Percentiles rank a stretch among this genome's conserved stretches.
Evolutionary conservation across 2,329 filamentous ascomycete species (phyloP).

Genomic region (Pseudopyrenochaeta lycopersici): DNA sequence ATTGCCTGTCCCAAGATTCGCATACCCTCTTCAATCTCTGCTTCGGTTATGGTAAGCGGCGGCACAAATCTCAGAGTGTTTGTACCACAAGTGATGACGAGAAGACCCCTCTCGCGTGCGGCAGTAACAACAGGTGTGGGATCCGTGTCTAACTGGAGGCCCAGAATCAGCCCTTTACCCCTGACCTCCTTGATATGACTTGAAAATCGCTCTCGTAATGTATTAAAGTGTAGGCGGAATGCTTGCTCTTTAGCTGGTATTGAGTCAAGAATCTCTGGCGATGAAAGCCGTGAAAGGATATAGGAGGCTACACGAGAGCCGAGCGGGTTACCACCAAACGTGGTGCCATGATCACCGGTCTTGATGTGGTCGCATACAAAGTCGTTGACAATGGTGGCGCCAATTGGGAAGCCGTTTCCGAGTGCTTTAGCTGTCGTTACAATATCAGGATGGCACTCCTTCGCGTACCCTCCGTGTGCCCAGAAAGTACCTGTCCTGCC

Average conservation of each 20-base stretch:
- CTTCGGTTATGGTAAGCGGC: conserved; percentile 79
- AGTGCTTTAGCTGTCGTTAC: conserved; percentile 95
- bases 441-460: conserved; percentile 89
- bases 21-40: conserved; percentile 81
- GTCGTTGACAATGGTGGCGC: conserved; percentile 75
- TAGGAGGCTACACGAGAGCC: conserved; percentile 86
- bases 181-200: conserved; percentile 79
- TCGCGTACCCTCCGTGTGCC: conserved; percentile 80
- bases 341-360: conserved; percentile 89
- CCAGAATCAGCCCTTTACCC: conserved; percentile 85
- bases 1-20: conserved; percentile 76
- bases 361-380: conserved; percentile 74
- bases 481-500: conserved; percentile 87
- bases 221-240: conserved; percentile 67
- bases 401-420: conserved; percentile 95
- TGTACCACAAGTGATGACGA: conserved; percentile 91
- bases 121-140: conserved; percentile 80
- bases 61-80: conserved; percentile 95
- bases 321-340: conserved; percentile 91
- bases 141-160: conserved; percentile 81
- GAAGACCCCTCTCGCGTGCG: conserved; percentile 83
- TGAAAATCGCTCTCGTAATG: conserved; percentile 70
- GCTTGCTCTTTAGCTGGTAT: conserved; percentile 74
- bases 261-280: conserved; percentile 72
- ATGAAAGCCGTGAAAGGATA: conserved; percentile 79